Evolutionary conservation across 208 protist species (phyloP).

Genomic region (Leishmania gerbilli): DNA sequence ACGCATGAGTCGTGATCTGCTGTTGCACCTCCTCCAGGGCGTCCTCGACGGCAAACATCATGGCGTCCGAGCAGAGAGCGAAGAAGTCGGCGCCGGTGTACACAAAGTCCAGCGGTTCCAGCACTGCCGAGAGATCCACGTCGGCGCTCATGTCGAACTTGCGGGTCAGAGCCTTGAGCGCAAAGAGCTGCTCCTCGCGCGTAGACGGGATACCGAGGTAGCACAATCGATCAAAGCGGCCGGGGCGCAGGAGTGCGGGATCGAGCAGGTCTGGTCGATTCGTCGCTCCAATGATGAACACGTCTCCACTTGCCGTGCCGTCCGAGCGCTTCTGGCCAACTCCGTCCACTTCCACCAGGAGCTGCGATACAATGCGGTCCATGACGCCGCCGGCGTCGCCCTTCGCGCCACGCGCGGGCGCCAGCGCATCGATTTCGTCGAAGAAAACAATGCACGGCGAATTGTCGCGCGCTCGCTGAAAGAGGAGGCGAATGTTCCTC

Average conservation of each 20-base stretch:
- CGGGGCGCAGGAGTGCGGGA: slow-evolving; percentile 91
- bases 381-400: slow-evolving; percentile 92
- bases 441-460: slow-evolving; percentile 95
- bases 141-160: slow-evolving; percentile 80
- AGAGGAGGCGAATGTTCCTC: slow-evolving; percentile 87
- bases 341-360: slow-evolving; percentile 92
- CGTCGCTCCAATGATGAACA: slow-evolving; percentile 93
- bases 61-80: slow-evolving; percentile 94
- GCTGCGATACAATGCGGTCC: slow-evolving; percentile 94
- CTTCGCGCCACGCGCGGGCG: slow-evolving; percentile 83
- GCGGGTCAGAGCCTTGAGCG: slow-evolving; percentile 75
- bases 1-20: neutral
- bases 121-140: slow-evolving; percentile 58
- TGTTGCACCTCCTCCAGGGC: slow-evolving; percentile 45
- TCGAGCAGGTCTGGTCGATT: slow-evolving; percentile 93
- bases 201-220: slow-evolving; percentile 86
- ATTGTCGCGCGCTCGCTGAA: slow-evolving; percentile 87
- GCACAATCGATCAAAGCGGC: slow-evolving; percentile 90
- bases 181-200: slow-evolving; percentile 79
- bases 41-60: slow-evolving; percentile 94
- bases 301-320: slow-evolving; percentile 70
- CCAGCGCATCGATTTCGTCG: slow-evolving; percentile 93
- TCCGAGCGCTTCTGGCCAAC: slow-evolving; percentile 78
- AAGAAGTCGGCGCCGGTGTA: slow-evolving; percentile 97
- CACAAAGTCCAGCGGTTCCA: slow-evolving; percentile 69